Evolutionary conservation across 768 basidiomycete genomes (phyloP).

Genomic region (Termitomyces sp.): DNA sequence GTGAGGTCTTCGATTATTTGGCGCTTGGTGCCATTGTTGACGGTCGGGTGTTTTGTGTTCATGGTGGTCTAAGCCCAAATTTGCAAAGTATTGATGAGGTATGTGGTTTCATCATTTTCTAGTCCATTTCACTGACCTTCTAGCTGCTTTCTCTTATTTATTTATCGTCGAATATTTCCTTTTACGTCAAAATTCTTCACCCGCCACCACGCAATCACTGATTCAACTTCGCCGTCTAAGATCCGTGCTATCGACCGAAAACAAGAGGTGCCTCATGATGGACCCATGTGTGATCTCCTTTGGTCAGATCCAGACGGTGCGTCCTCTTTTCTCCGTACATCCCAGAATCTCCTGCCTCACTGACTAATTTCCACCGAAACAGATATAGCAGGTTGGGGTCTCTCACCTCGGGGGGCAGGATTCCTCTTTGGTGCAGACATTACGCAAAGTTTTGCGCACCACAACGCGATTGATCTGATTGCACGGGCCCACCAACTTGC

Average conservation of each 20-base stretch:
- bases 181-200: background rate
- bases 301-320: conserved; percentile 99
- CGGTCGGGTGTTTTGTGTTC: conserved; percentile 95
- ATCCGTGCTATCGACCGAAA: conserved; percentile 94
- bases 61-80: conserved; percentile 93
- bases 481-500: conserved; percentile 97
- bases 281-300: conserved; percentile 97
- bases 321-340: conserved; percentile 17
- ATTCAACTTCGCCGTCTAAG: conserved; percentile 35
- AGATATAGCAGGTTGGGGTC: conserved; percentile 94
- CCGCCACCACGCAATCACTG: background rate
- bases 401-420: conserved; percentile 97
- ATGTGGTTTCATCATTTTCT: conserved; percentile 10
- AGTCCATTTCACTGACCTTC: conserved; percentile 7
- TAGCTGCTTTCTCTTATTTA: background rate
- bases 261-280: conserved; percentile 98
- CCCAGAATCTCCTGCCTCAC: background rate
- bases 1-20: conserved; percentile 97
- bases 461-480: conserved; percentile 92
- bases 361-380: background rate
- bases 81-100: conserved; percentile 89
- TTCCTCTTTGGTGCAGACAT: conserved; percentile 94
- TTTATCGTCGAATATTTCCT: background rate
- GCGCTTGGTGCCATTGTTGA: conserved; percentile 96
- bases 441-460: conserved; percentile 84